Conservation (phyloP, 2,329 filamentous ascomycete genomes). For the Penicillium sp. region DNA sequence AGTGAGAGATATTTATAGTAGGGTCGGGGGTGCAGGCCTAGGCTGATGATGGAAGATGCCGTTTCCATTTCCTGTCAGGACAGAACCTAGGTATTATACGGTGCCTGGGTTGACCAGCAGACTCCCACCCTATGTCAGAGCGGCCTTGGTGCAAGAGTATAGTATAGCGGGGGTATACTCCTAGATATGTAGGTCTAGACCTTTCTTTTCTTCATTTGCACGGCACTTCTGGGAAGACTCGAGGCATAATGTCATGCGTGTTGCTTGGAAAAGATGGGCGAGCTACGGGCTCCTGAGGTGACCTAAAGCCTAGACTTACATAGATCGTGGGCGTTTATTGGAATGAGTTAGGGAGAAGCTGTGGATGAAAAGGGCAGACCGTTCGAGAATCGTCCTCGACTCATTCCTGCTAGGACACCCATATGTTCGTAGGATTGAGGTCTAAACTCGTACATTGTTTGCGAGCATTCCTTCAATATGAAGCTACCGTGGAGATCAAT, state of each 20-base stretch:
- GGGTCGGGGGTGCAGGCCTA: too few relatives aligned
- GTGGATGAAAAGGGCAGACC: background rate
- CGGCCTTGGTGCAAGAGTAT: too few relatives aligned
- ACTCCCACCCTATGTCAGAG: too few relatives aligned
- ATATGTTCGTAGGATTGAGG: background rate
- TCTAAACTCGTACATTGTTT: background rate
- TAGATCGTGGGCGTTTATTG: background rate
- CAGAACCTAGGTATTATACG: too few relatives aligned
- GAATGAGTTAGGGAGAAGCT: background rate
- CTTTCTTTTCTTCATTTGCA: background rate
- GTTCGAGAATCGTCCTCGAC: background rate
- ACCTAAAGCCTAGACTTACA: background rate
- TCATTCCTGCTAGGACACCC: background rate
- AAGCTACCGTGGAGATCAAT: background rate
- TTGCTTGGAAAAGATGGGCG: background rate
- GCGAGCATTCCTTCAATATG: background rate
- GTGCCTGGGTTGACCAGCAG: too few relatives aligned
- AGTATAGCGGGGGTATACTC: too few relatives aligned
- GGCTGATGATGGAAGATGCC: too few relatives aligned
- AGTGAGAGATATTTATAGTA: too few relatives aligned
- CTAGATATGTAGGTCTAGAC: background rate
- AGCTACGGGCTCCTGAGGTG: background rate
- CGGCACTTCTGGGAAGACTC: background rate
- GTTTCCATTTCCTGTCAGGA: too few relatives aligned
- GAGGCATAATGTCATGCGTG: background rate